These are phyloP conservation scores for Ormosia emarginata DNA, from an alignment of 306 rosid species.

Conservation along the genomic window DNA sequence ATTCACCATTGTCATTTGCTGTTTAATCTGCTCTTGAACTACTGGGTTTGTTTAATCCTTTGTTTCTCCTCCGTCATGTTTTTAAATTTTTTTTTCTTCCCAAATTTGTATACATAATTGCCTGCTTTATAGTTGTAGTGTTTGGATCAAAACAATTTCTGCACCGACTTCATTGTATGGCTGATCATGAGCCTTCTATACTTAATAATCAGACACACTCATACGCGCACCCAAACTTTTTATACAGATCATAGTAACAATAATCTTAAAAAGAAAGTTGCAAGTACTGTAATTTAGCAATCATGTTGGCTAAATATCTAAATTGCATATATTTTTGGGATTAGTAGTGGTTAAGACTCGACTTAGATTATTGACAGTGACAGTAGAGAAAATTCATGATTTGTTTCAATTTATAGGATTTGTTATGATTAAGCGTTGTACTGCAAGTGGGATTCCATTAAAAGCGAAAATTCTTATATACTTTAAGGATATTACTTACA, in stretches of 20 bases:
- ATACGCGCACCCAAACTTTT: no score
- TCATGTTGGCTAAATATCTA: background rate
- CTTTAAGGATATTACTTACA: no score
- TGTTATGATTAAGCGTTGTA: background rate
- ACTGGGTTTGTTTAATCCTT: background rate
- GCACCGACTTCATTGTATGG: no score
- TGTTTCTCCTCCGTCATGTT: background rate
- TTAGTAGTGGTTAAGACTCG: background rate
- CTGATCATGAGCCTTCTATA: background rate
- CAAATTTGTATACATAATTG: background rate
- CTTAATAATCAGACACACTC: background rate
- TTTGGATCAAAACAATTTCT: background rate
- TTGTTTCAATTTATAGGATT: background rate
- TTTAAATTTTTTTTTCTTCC: no score
- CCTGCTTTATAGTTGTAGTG: background rate
- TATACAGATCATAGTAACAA: no score
- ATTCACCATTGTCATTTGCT: background rate
- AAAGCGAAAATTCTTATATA: no score
- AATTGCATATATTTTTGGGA: background rate
- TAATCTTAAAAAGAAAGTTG: background rate
- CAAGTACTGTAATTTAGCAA: background rate
- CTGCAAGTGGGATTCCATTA: background rate
- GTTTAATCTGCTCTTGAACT: background rate
- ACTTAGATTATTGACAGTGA: background rate
- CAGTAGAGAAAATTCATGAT: background rate